Evolutionary conservation across 192 early-diverging fungal genomes (phyloP), one percentile per base, ranked within the genome.

Genomic region (Linderina pennispora): DNA sequence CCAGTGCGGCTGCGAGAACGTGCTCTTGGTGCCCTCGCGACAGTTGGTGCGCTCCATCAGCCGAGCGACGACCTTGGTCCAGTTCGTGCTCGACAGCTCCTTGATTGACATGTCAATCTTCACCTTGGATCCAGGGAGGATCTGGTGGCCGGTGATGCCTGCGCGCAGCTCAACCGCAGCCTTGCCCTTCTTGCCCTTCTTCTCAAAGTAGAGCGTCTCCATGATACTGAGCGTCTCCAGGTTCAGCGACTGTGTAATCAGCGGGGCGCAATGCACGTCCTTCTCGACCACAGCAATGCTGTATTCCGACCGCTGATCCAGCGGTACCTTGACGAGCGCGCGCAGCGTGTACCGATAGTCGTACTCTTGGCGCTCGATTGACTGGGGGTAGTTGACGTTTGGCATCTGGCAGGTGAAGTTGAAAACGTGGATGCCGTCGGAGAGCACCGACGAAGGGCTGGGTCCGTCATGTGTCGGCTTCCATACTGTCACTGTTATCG

Each of bases 331-430:
- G 22, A 71, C 13, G 26, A 36, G 44, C 11, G 43, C 56, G 36
- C 49, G 45, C 10, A 71, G 53, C 48, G 22, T 14, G 45, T 60
- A 71, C 23, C 36, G 13, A 31, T 64, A 44, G 6, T 63, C 61
- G 37, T 40, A 71, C 52, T 64, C 55, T 8, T 48, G 15, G 16
- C 49, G 44, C 21, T 45, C 39, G 17, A 60, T 36, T 34, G 32
- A 62, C 48, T 71, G 68, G 19, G 68, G 68, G 45, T 71, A 71
- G 45, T 71, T 71, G 43, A 71, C 40, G 34, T 64, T 48, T 16
- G 68, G 68, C 45, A 71, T 64, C 26, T 58, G 55, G 45, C 68
- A 71, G 22, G 37, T 17, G 43, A 71, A 71, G 52, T 71, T 71
- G 41, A 55, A 71, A 40, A 64, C 61, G 21, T 71, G 68, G 18